Conservation (phyloP, 306 rosid genomes). For the Crotalaria pallida region DNA sequence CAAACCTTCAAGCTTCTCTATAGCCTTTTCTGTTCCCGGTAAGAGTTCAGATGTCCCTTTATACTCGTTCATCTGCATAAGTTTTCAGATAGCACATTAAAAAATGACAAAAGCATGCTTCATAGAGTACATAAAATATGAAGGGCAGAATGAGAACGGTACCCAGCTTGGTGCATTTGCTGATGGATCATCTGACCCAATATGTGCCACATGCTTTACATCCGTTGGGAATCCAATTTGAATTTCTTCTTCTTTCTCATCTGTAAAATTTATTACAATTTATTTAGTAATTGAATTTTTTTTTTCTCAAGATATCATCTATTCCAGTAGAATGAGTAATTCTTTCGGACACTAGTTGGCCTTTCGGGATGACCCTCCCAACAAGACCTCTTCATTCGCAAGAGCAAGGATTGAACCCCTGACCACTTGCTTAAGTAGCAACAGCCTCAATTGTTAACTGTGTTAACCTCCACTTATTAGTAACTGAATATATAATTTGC, state of each 20-base stretch:
- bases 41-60: constrained; percentile 32
- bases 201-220: constrained; percentile 54
- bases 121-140: background rate
- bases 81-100: constrained; percentile 9
- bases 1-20: constrained; percentile 43
- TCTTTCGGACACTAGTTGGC: too few species aligned
- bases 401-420: too few species aligned
- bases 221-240: constrained; percentile 88
- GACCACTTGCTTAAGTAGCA: too few species aligned
- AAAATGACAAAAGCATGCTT: background rate
- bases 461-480: too few species aligned
- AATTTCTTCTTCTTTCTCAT: constrained; percentile 67
- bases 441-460: too few species aligned
- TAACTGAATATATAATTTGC: too few species aligned
- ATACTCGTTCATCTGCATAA: constrained; percentile 56
- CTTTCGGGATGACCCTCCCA: too few species aligned
- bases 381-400: too few species aligned
- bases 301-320: too few species aligned
- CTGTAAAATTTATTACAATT: constrained; percentile 32
- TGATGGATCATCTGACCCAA: constrained; percentile 47
- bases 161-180: constrained; percentile 45
- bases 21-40: constrained; percentile 13
- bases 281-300: background rate
- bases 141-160: background rate
- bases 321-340: too few species aligned